phyloP scores from a whole-genome alignment of 108 stramenopile species.

The Asterionellopsis glacialis region DNA sequence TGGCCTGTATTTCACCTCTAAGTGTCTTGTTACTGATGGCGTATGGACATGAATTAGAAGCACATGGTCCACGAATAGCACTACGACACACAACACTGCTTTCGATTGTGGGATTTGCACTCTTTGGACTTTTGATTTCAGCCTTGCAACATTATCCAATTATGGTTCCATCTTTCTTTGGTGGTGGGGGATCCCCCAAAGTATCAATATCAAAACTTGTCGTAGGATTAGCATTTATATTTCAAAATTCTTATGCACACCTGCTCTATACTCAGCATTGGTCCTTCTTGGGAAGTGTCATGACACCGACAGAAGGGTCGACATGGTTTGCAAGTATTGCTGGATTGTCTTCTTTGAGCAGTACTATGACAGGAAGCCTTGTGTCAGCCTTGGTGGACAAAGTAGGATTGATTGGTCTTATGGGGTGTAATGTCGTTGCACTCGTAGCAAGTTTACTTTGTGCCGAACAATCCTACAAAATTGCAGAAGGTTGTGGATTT shows the following conservation, averaged over 20 bases:
- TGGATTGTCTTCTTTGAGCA: slow-evolving; percentile 61
- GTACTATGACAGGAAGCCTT: slow-evolving; percentile 52
- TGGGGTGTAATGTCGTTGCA: slow-evolving; percentile 43
- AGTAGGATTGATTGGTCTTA: slow-evolving; percentile 50
- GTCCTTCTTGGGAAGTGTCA: slow-evolving; percentile 70
- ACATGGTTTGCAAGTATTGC: slow-evolving; percentile 72
- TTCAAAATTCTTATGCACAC: slow-evolving; percentile 83
- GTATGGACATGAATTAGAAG: slow-evolving; percentile 55
- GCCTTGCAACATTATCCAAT: neutral
- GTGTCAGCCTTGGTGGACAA: slow-evolving; percentile 34
- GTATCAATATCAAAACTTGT: neutral
- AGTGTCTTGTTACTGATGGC: slow-evolving; percentile 54
- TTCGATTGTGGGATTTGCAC: slow-evolving; percentile 24
- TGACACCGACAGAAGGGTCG: slow-evolving; percentile 67
- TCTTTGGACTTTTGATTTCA: slow-evolving; percentile 21
- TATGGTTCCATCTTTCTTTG: neutral
- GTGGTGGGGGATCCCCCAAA: neutral
- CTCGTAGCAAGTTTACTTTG: slow-evolving; percentile 31
- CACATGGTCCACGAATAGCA: slow-evolving; percentile 59
- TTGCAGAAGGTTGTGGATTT: slow-evolving; percentile 55
- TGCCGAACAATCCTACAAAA: slow-evolving; percentile 37
- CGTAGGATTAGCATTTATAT: slow-evolving; percentile 53
- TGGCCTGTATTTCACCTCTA: slow-evolving; percentile 67
- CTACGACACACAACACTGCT: slow-evolving; percentile 48
- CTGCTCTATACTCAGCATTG: slow-evolving; percentile 81